Base-by-base conservation (phyloP, 2,329 filamentous ascomycete genomes). In the Dothistroma pini region DNA sequence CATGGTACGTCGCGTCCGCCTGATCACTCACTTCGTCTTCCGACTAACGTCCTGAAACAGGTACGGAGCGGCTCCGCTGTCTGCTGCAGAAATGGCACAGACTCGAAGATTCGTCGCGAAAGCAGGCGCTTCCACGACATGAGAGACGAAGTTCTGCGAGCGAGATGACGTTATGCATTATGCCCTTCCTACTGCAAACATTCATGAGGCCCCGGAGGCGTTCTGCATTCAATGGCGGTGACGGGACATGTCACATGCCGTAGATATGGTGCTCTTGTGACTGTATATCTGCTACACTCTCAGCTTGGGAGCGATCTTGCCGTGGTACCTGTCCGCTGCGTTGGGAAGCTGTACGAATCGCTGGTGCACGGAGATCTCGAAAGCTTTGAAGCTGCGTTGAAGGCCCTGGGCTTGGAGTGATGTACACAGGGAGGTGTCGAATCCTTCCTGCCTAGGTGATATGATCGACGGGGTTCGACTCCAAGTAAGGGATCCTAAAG, bases 1-100 rank as follows among this genome's bases (percentile, higher is more conserved):
- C 80, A 1, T 87, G 87, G 81, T 93, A 89, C 74, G 88, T 71
- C 35, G 16, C 34, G 52, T 57, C 54, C 51, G 41, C 52, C 32
- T 56, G 48, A 35, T 60, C 31, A 35, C 56, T 14, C 49, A 47
- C 57, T 29, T 41, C 25, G 25, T 52, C 41, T 51, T 50, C 52
- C 31, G 22, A 52, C 38, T 48, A 19, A 47, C 55, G 54, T 50
- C 19, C 41, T 67, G 64, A 65, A 67, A 66, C 67, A 74, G 72
- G 72, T 74, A 74, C 60, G 72, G 72, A 56, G 68, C 69, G 14
- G 71, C 71, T 54, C 72, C 72, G 12, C 61, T 74, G 22, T 65
- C 64, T 38, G 61, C 67, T 5, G 61, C 63, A 25, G 69, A 71
- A 56, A 61, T 72, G 56, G 67, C 64, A 21, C 63, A 69, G 41